These are phyloP conservation scores for Phaeosphaeria sp. DNA, from an alignment of 2,329 filamentous ascomycete species.

Conservation along the genomic window DNA sequence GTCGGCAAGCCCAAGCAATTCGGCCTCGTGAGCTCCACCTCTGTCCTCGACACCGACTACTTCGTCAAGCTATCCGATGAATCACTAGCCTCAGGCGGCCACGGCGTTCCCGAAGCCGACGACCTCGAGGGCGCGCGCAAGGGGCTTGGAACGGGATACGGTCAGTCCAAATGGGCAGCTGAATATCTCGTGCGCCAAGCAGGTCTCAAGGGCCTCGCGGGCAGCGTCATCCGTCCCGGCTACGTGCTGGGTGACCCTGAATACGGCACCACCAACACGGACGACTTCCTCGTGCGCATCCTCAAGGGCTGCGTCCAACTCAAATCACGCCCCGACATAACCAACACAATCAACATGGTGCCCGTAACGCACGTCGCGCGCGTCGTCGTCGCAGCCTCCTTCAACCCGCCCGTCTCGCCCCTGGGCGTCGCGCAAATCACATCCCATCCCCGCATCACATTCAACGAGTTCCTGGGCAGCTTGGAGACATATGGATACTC, in stretches of 20 bases:
- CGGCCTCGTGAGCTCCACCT: slow-evolving; percentile 83
- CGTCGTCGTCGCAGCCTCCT: slow-evolving; percentile 76
- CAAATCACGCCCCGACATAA: slow-evolving; percentile 73
- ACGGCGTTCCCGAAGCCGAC: slow-evolving; percentile 75
- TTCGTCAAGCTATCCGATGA: slow-evolving; percentile 77
- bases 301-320: slow-evolving; percentile 89
- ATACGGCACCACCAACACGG: slow-evolving; percentile 75
- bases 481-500: slow-evolving; percentile 77
- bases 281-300: slow-evolving; percentile 90
- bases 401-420: slow-evolving; percentile 65
- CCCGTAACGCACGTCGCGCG: slow-evolving; percentile 83
- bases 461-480: slow-evolving; percentile 77
- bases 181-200: slow-evolving; percentile 79
- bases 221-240: slow-evolving; percentile 80
- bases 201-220: slow-evolving; percentile 75
- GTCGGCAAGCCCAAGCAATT: slow-evolving; percentile 79
- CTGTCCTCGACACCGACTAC: slow-evolving; percentile 80
- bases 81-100: slow-evolving; percentile 65
- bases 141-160: slow-evolving; percentile 85
- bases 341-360: slow-evolving; percentile 88
- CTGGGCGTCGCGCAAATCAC: slow-evolving; percentile 78
- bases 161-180: slow-evolving; percentile 87
- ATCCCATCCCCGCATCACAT: slow-evolving; percentile 76
- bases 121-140: slow-evolving; percentile 77
- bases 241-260: slow-evolving; percentile 80